phyloP scores from a whole-genome alignment of 148 eudicot species.

The Rhododendron henanense region DNA sequence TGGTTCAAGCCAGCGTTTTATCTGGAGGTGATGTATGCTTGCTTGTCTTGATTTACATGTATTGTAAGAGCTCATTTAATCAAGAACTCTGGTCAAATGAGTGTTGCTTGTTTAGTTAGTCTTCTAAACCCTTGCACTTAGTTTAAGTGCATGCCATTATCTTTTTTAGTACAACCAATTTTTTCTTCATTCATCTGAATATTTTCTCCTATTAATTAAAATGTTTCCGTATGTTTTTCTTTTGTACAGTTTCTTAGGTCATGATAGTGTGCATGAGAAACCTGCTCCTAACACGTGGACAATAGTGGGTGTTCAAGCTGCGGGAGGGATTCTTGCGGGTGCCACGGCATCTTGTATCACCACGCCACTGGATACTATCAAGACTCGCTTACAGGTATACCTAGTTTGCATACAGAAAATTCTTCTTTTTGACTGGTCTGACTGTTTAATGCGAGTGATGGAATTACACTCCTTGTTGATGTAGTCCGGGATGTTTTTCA shows the following conservation, averaged over 20 bases:
- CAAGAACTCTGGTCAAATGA: not conserved
- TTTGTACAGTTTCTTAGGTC: constrained; percentile 51
- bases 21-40: constrained; percentile 65
- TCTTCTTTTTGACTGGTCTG: not conserved
- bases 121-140: not conserved
- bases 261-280: constrained; percentile 42
- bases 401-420: not conserved
- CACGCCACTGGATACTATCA: constrained; percentile 92
- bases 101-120: not conserved
- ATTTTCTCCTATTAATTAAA: not conserved
- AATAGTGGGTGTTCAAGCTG: constrained; percentile 77
- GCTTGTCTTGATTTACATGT: not conserved
- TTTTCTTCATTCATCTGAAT: not conserved
- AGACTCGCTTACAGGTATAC: constrained; percentile 84
- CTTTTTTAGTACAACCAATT: too few relatives aligned
- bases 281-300: constrained; percentile 48
- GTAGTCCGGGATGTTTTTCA: not conserved
- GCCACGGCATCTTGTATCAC: constrained; percentile 90
- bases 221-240: not conserved
- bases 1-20: constrained; percentile 95
- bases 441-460: not conserved
- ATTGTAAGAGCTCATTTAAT: not conserved
- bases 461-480: not conserved
- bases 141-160: not conserved
- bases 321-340: constrained; percentile 92